Evolutionary conservation across 140 eudicot species (phyloP).

Genomic region (Cichorium intybus): DNA sequence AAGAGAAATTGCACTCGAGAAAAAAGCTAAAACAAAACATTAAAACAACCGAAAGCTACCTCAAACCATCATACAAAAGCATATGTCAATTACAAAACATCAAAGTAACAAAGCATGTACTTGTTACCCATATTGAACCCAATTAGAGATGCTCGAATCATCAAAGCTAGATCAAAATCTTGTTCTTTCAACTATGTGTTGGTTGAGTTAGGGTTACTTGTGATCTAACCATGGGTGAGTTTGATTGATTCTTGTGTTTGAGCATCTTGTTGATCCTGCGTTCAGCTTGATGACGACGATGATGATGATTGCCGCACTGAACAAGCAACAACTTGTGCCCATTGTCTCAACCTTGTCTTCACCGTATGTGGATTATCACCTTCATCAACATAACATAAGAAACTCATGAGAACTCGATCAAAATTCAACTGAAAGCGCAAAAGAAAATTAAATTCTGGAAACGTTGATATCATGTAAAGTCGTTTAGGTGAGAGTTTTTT

Average conservation of each 20-base stretch:
- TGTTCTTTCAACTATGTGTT: slow-evolving; percentile 16
- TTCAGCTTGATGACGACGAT: slow-evolving; percentile 27
- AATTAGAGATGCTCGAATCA: slow-evolving; percentile 11
- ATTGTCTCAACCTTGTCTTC: slow-evolving; percentile 68
- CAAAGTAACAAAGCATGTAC: slow-evolving; percentile 25
- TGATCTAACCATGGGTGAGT: slow-evolving; percentile 14
- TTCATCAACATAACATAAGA: slow-evolving; percentile 1
- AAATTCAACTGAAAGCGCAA: background rate
- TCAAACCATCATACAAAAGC: slow-evolving; percentile 34
- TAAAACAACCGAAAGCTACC: slow-evolving; percentile 35
- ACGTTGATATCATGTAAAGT: too few species aligned
- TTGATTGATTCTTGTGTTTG: slow-evolving; percentile 7
- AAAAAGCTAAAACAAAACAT: background rate
- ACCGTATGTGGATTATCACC: slow-evolving; percentile 69
- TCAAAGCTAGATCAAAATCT: slow-evolving; percentile 15
- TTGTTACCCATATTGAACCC: slow-evolving; percentile 20
- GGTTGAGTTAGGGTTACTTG: slow-evolving; percentile 10
- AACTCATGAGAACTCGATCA: background rate
- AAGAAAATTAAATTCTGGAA: background rate
- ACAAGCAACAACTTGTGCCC: slow-evolving; percentile 88
- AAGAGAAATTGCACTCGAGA: slow-evolving; percentile 31
- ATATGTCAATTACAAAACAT: slow-evolving; percentile 24
- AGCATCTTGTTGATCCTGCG: background rate
- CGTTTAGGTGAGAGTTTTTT: background rate
- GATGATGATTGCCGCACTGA: slow-evolving; percentile 57